Percentiles rank a stretch among this genome's conserved stretches.
phyloP scores from a whole-genome alignment of 768 basidiomycete species.

The Kwoniella mangroviensis region DNA sequence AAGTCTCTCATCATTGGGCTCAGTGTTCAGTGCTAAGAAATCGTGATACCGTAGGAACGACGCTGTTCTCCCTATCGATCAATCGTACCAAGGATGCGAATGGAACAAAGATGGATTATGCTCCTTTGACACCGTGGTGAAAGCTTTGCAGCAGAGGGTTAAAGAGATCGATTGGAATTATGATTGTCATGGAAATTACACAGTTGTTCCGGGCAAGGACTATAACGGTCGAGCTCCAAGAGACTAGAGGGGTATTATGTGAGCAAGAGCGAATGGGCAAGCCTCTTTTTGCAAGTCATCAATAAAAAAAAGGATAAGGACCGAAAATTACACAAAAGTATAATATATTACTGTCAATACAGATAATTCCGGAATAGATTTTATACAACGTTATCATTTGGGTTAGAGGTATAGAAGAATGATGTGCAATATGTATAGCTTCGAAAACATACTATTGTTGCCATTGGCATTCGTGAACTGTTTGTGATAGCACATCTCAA shows the following conservation, averaged over 20 bases:
- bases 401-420: no score
- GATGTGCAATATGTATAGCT: no score
- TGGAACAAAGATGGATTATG: conserved; percentile 57
- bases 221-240: conserved; percentile 42
- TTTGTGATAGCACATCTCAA: no score
- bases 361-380: no score
- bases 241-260: not conserved
- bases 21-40: not conserved
- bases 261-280: no score
- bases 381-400: no score
- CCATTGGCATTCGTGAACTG: no score
- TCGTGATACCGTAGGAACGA: conserved; percentile 56
- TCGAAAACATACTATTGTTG: no score
- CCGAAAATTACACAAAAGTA: not conserved
- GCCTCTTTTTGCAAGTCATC: no score
- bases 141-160: conserved; percentile 50
- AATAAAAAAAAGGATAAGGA: not conserved
- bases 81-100: conserved; percentile 52
- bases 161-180: conserved; percentile 58
- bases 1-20: conserved; percentile 40
- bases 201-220: conserved; percentile 19
- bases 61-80: conserved; percentile 57
- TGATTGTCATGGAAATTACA: conserved; percentile 67
- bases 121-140: conserved; percentile 55
- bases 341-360: not conserved